A percentile compares a stretch with the other conserved stretches of the same genome.
Evolutionary conservation across 1,284 basidiomycete genomes (phyloP).

Genomic region (Erythrobasidium hasegawianum): DNA sequence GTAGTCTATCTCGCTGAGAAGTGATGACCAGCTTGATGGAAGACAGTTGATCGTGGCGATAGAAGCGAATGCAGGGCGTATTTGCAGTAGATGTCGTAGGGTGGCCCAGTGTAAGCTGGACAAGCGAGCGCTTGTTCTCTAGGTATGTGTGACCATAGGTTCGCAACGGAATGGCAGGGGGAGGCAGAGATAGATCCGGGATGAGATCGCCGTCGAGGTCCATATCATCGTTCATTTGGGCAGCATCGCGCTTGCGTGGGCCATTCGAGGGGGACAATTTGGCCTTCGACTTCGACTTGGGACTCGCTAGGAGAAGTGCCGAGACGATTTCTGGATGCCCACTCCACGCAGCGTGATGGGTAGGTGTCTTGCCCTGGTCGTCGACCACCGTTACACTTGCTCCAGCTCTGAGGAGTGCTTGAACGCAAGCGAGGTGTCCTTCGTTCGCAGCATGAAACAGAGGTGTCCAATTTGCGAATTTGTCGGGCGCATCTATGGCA

Average conservation of each 20-base stretch:
- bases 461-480: conserved; percentile 97
- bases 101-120: conserved; percentile 83
- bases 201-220: conserved; percentile 68
- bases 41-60: conserved; percentile 54
- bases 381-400: conserved; percentile 71
- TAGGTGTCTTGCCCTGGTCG: conserved; percentile 77
- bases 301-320: conserved; percentile 56
- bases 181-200: conserved; percentile 87
- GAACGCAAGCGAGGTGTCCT: conserved; percentile 73
- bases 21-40: conserved; percentile 93
- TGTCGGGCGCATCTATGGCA: conserved; percentile 81
- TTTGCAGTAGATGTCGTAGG: conserved; percentile 46
- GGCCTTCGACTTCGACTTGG: neutral
- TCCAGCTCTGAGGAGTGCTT: conserved; percentile 72
- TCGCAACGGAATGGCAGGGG: conserved; percentile 94
- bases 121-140: conserved; percentile 71
- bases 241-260: conserved; percentile 4
- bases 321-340: conserved; percentile 78
- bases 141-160: conserved; percentile 81
- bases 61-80: conserved; percentile 50
- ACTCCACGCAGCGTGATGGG: conserved; percentile 97
- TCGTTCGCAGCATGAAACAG: conserved; percentile 91
- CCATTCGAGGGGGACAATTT: too few relatives aligned
- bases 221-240: conserved; percentile 33
- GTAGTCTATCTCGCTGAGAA: conserved; percentile 70